phyloP scores from a whole-genome alignment of 1,284 basidiomycete species.

The Boletus hoseneyae region DNA sequence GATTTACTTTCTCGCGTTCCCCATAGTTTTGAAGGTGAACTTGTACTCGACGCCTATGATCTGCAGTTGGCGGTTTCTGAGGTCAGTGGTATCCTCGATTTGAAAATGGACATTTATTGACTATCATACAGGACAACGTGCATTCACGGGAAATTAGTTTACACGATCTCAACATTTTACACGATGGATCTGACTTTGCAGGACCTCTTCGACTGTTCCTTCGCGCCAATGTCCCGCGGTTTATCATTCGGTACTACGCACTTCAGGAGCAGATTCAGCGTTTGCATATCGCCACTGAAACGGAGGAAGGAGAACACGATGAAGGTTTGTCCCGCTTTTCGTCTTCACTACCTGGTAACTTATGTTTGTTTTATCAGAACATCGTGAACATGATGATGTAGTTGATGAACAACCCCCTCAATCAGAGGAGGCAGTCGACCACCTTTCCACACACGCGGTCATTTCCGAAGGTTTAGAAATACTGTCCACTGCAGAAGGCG shows the following conservation, averaged over 20 bases:
- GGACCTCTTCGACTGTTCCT: constrained; percentile 66
- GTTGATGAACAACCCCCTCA: constrained; percentile 10
- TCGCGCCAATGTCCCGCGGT: constrained; percentile 51
- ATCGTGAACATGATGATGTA: constrained; percentile 8
- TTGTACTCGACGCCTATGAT: constrained; percentile 65
- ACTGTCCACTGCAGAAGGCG: constrained; percentile 8
- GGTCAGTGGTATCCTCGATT: constrained; percentile 39
- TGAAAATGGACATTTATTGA: constrained; percentile 5
- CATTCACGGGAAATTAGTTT: constrained; percentile 66
- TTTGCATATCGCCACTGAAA: constrained; percentile 35
- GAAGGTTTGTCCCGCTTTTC: constrained; percentile 16
- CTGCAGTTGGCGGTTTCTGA: constrained; percentile 62
- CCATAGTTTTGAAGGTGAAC: constrained; percentile 54
- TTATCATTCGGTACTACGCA: constrained; percentile 62
- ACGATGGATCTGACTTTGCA: constrained; percentile 58
- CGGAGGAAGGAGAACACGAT: constrained; percentile 15
- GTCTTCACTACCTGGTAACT: not conserved
- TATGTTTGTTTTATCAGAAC: constrained; percentile 14
- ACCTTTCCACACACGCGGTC: not conserved
- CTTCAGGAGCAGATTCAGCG: constrained; percentile 58
- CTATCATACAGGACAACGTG: constrained; percentile 60
- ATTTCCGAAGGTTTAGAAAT: constrained; percentile 6
- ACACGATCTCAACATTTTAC: constrained; percentile 69
- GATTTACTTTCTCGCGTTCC: constrained; percentile 41
- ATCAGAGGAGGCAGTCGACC: constrained; percentile 2